A percentile compares a stretch with the other conserved stretches of the same genome.
Conservation (phyloP, 2,329 filamentous ascomycete genomes). For the Aspergillus aculeatus region DNA sequence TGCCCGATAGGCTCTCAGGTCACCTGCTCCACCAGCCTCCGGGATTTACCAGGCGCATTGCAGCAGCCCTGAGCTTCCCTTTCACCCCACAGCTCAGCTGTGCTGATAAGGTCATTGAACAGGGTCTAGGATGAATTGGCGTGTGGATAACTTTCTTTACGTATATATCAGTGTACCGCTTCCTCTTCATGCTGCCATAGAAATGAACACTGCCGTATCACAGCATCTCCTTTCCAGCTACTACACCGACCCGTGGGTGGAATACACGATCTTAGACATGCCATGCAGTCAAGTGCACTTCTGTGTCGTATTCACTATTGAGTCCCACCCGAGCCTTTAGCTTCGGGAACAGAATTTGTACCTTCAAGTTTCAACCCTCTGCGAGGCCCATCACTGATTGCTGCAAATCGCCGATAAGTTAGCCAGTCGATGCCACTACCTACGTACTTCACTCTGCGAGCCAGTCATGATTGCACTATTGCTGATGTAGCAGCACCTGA, state of each 20-base stretch:
- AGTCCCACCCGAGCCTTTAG: neutral
- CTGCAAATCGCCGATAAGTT: too few species aligned
- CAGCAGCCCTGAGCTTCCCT: neutral
- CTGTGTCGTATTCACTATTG: neutral
- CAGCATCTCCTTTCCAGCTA: too few species aligned
- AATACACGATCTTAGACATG: too few species aligned
- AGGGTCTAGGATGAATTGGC: neutral
- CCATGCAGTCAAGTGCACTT: too few species aligned
- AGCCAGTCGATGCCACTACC: too few species aligned
- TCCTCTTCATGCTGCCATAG: neutral
- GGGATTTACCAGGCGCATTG: constrained; percentile 4
- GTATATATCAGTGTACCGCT: neutral
- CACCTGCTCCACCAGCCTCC: constrained; percentile 18
- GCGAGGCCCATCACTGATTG: neutral
- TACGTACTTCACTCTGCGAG: too few species aligned
- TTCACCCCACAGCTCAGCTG: too few species aligned
- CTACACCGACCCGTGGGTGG: too few species aligned
- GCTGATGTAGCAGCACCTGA: neutral
- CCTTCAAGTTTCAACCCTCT: neutral
- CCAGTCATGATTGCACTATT: too few species aligned
- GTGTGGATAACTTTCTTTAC: too few species aligned
- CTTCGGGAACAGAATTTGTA: neutral
- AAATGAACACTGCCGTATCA: too few species aligned
- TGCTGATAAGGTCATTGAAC: neutral
- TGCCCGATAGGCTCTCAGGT: neutral